Evolutionary conservation across 2,329 filamentous ascomycete species (phyloP).

Genomic region (Neopestalotiopsis rosae): DNA sequence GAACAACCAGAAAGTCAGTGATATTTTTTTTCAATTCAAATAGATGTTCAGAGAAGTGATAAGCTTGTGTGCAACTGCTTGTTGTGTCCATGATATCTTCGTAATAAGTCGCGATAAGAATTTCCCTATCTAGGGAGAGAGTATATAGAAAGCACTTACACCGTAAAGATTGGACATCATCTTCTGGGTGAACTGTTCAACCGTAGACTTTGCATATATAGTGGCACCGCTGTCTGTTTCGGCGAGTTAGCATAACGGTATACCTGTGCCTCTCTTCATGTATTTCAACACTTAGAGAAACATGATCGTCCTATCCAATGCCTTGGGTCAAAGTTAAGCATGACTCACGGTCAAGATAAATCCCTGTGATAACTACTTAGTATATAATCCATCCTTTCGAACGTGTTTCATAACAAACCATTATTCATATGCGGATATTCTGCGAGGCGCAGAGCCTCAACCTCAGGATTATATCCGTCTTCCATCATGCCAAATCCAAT

Average conservation of each 20-base stretch:
- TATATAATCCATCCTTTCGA: neutral
- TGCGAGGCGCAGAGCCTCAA: slow-evolving; percentile 42
- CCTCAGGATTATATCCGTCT: slow-evolving; percentile 24
- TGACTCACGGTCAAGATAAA: slow-evolving; percentile 56
- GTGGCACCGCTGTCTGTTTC: slow-evolving; percentile 54
- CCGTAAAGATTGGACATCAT: slow-evolving; percentile 65
- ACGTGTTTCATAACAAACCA: slow-evolving; percentile 32
- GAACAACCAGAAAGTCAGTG: neutral
- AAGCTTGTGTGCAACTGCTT: no score
- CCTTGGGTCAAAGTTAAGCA: neutral
- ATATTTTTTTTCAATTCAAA: no score
- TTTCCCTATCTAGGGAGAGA: neutral
- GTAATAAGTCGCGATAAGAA: no score
- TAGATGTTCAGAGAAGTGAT: no score
- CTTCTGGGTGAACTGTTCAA: slow-evolving; percentile 59
- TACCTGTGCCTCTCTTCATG: neutral
- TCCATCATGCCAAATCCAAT: neutral
- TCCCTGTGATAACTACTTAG: slow-evolving; percentile 34
- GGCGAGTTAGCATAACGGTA: neutral
- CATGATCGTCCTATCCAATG: neutral
- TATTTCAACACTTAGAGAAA: neutral
- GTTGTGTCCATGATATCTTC: no score
- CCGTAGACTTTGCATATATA: slow-evolving; percentile 62
- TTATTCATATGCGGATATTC: slow-evolving; percentile 50
- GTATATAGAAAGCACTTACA: neutral